Evolutionary conservation across 179 eudicot genomes (phyloP), one percentile per base, ranked within the genome.

Genomic region (Silene vulgaris): DNA sequence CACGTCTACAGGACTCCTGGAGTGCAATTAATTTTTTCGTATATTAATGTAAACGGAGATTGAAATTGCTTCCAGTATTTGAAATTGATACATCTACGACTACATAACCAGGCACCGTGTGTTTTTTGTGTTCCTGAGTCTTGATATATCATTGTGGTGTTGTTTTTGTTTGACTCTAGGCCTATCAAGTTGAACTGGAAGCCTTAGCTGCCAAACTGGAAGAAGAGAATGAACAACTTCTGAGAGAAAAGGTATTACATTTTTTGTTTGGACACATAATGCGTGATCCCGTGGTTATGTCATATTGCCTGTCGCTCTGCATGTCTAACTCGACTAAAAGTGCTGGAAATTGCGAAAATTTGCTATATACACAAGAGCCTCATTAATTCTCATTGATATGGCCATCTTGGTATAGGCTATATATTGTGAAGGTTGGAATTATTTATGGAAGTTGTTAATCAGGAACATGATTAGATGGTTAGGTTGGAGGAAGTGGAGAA

Each of bases 151-250:
- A 26, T 72, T 7, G 19, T 69, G 73, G 12, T 40, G 20, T 45
- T 73, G 17, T 72, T 19, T 69, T 64, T 35, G 19, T 76, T 74
- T 69, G 68, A 50, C 26, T 77, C 56, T 80, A 93, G 98, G 98
- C 98, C 20, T 93, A 93, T 78, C 97, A 86, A 84, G 86, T 85
- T 60, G 97, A 93, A 71, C 77, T 93, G 80, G 98, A 93, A 80
- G 83, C 97, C 5, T 80, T 93, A 85, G 97, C 90, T 32, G 85
- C 84, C 74, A 89, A 86, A 78, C 78, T 93, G 73, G 98, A 91
- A 83, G 96, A 91, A 77, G 97, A 91, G 76, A 89, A 91, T 73
- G 92, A 90, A 78, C 83, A 70, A 61, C 83, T 91, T 63, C 70
- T 83, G 78, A 84, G 82, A 78, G 97, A 89, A 82, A 90, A 88